Base-by-base conservation (phyloP, 2,329 filamentous ascomycete species). In the Diaporthe ampelina region DNA sequence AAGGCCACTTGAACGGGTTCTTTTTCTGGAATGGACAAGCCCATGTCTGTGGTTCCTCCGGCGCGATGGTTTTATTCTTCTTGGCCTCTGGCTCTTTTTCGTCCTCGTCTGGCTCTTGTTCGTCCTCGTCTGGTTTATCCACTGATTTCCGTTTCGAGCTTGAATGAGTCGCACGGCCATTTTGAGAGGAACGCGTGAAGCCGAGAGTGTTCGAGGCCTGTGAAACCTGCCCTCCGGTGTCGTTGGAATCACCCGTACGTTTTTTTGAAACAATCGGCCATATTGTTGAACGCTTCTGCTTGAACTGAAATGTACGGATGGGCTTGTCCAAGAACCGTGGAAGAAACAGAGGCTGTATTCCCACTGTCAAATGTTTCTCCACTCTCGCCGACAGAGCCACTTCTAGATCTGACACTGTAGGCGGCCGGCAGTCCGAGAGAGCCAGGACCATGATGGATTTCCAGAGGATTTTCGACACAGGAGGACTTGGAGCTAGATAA, bases 11-110 rank as follows among this genome's bases (percentile, higher is more conserved):
- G n/a, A 43, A 45, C 15, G 70, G 70, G 9, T 63, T 43, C 35
- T 19, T 54, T 24, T 72, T 72, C 32, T 72, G 70, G 17, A 72
- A 72, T 32, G 63, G 70, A 26, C 70, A 72, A 17, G 70, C 70
- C 43, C 63, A 32, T 17, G 35, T 43, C 1, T 17, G 26, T 26
- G 63, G 21, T 26, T 48, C 70, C 7, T 58, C 57, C 8, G 8
- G n/a, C 2, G 56, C n/a, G 37, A 21, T 54, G 13, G 26, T 72
- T 63, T 54, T 43, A 4, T 57, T 6, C 35, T 72, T 63, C 17
- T 65, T 56, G n/a, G 45, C n/a, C 32, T 17, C 11, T 32, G 57
- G 70, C 43, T n/a, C 45, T 43, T 63, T 57, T 21, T 35, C 57
- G 17, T 17, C 26, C 15, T 57, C 15, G 8, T 26, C 26, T 9